Evolutionary conservation across 768 basidiomycete species (phyloP).

Genomic region (Lentinus brumalis): DNA sequence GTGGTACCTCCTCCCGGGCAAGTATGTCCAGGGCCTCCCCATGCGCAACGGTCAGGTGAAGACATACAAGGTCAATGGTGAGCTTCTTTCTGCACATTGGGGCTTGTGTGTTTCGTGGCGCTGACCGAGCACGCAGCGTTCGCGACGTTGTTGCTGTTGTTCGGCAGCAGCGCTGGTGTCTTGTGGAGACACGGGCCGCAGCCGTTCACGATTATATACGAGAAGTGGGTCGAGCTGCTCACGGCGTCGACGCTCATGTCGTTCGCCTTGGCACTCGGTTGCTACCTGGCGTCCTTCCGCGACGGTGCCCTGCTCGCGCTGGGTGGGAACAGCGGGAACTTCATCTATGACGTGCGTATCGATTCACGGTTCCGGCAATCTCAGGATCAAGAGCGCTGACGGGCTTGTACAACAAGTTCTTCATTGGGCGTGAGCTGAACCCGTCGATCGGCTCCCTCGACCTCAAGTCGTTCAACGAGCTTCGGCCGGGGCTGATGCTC

Average conservation of each 20-base stretch:
- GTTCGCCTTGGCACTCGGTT: constrained; percentile 66
- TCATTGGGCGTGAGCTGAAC: constrained; percentile 91
- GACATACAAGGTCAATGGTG: constrained; percentile 95
- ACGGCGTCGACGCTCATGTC: constrained; percentile 85
- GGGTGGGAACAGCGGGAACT: constrained; percentile 86
- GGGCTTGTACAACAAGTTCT: constrained; percentile 56
- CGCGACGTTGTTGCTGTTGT: constrained; percentile 78
- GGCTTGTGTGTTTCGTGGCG: not conserved
- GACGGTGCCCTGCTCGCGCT: constrained; percentile 75
- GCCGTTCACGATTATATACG: constrained; percentile 86
- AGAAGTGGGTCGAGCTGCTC: constrained; percentile 88
- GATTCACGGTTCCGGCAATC: too few relatives aligned
- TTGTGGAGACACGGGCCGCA: constrained; percentile 75
- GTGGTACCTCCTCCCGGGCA: constrained; percentile 76
- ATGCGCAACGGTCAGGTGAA: constrained; percentile 77
- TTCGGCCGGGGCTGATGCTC: constrained; percentile 89
- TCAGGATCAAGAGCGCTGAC: not conserved
- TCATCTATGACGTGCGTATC: constrained; percentile 85
- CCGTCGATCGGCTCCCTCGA: constrained; percentile 80
- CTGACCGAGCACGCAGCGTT: constrained; percentile 56
- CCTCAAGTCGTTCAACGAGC: constrained; percentile 77
- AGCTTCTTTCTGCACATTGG: constrained; percentile 21
- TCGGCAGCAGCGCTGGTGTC: constrained; percentile 70
- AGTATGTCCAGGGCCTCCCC: constrained; percentile 33
- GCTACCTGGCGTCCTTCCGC: constrained; percentile 73